These are phyloP conservation scores for Colletotrichum caudatum DNA, from an alignment of 2,329 filamentous ascomycete genomes.

Conservation along the genomic window DNA sequence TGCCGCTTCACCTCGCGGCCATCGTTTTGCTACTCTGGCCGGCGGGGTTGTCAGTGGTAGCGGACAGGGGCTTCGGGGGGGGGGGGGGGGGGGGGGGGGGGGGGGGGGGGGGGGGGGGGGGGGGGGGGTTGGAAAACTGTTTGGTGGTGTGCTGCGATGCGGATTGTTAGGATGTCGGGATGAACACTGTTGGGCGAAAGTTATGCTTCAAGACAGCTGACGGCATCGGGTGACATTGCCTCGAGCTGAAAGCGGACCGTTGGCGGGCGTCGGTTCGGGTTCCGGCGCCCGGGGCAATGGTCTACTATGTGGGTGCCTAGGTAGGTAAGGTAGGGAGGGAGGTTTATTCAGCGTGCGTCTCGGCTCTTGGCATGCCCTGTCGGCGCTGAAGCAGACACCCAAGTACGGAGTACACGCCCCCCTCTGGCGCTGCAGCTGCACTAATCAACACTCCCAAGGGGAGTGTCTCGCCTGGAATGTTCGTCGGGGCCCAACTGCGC, in stretches of 20 bases:
- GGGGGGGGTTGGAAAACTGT: neutral
- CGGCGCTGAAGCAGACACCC: neutral
- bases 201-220: constrained; percentile 17
- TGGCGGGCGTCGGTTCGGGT: constrained; percentile 18
- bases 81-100: too few species aligned
- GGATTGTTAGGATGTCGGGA: neutral
- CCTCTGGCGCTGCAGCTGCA: neutral
- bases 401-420: neutral
- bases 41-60: constrained; percentile 5
- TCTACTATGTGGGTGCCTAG: neutral
- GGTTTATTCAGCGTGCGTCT: neutral
- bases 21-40: constrained; percentile 24
- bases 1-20: constrained; percentile 30
- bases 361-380: neutral
- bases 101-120: too few species aligned
- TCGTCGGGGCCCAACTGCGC: constrained; percentile 6
- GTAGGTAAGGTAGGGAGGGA: too few species aligned
- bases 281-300: constrained; percentile 2
- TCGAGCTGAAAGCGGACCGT: constrained; percentile 21
- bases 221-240: constrained; percentile 19
- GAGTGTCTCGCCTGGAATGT: neutral
- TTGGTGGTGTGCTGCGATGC: neutral
- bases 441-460: neutral
- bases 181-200: constrained; percentile 12
- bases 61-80: neutral